phyloP scores from a whole-genome alignment of 768 basidiomycete genomes.

The Daedalea quercina region DNA sequence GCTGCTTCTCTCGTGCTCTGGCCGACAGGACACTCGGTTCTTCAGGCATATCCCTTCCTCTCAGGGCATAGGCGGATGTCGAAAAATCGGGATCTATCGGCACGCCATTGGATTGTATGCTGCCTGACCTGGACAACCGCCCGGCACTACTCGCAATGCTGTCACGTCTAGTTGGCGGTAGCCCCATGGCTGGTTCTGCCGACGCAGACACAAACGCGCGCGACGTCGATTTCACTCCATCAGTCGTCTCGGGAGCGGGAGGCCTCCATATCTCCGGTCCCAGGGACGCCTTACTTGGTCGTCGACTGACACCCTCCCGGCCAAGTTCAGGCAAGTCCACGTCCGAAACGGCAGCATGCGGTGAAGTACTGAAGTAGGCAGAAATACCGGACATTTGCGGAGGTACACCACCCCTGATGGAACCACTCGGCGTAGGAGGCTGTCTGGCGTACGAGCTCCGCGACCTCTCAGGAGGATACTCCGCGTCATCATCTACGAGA shows the following conservation, averaged over 20 bases:
- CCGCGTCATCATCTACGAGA: background rate
- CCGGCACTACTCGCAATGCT: conserved; percentile 40
- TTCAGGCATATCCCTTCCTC: background rate
- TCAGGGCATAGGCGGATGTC: background rate
- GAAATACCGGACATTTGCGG: background rate
- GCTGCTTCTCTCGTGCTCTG: background rate
- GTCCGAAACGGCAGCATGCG: background rate
- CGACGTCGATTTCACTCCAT: conserved; percentile 28
- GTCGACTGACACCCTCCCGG: conserved; percentile 22
- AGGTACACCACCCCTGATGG: background rate
- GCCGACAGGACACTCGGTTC: background rate
- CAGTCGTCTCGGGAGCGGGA: conserved; percentile 36
- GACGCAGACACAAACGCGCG: conserved; percentile 35
- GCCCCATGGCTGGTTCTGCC: conserved; percentile 4
- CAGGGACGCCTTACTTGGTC: conserved; percentile 29
- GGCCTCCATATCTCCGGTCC: conserved; percentile 47
- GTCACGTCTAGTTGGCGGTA: conserved; percentile 5
- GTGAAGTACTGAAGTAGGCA: conserved; percentile 4
- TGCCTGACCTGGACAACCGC: conserved; percentile 19
- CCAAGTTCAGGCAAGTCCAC: background rate
- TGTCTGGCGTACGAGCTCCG: conserved; percentile 10
- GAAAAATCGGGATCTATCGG: background rate
- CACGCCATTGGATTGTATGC: conserved; percentile 5
- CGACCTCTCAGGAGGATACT: conserved; percentile 11
- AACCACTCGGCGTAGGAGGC: conserved; percentile 6